Conservation (phyloP, 73 alveolate species). For the Tetrahymena thermophila region DNA sequence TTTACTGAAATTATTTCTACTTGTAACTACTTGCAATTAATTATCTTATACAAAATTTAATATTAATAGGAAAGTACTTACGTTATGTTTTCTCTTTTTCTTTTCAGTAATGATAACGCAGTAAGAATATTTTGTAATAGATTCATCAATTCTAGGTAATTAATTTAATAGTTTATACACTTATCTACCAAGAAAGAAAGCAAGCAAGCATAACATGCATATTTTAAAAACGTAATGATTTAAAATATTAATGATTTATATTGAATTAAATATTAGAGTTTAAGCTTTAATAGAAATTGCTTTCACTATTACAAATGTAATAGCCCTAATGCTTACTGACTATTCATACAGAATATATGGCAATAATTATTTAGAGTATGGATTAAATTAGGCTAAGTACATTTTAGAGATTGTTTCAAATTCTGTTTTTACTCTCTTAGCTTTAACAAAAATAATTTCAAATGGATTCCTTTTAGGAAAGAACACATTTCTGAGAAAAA, state of each 20-base stretch:
- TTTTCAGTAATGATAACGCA: background rate
- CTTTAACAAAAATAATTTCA: background rate
- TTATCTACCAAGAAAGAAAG: no score
- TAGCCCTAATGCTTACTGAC: background rate
- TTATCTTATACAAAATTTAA: background rate
- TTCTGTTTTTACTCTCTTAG: background rate
- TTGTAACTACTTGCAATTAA: no score
- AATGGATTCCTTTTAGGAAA: background rate
- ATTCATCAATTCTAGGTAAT: background rate
- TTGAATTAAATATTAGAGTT: background rate
- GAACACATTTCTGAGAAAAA: background rate
- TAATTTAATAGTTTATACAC: background rate
- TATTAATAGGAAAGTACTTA: background rate
- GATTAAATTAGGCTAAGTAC: background rate
- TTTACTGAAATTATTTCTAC: background rate
- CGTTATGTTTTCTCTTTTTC: background rate
- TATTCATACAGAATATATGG: background rate
- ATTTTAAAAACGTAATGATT: no score
- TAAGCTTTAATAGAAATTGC: background rate
- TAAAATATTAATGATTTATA: no score
- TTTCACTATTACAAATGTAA: background rate
- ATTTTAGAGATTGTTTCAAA: background rate
- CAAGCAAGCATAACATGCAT: no score
- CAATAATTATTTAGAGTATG: background rate
- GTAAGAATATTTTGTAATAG: background rate